Base-by-base conservation (phyloP, 768 basidiomycete species). In the Lactarius deliciosus region DNA sequence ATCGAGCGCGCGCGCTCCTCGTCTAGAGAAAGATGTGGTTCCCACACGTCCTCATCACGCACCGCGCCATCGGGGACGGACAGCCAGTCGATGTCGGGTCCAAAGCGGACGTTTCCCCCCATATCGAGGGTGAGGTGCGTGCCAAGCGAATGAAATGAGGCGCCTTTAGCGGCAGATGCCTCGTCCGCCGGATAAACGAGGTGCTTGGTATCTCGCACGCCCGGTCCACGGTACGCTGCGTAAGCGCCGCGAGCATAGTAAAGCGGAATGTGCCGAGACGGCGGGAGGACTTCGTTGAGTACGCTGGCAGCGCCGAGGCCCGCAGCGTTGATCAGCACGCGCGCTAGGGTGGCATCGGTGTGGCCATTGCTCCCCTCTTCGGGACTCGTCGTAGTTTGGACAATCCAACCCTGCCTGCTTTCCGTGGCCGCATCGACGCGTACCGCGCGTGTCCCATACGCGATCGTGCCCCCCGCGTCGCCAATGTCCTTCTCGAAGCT, bases 181-280 rank as follows among this genome's bases (percentile, higher is more conserved):
- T 86, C 82, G 5, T 96, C 95, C 68, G 92, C 95, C 2, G 96
- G 96, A 77, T 99, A 98, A 73, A 99, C 86, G 66, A 99, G 84
- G 70, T 87, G 88, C 4, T 81, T 82, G 63, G 97, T 80, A 15
- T 81, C 75, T 16, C 81, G 77, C 50, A 89, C 80, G 0, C 94
- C 94, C 0, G 88, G 87, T 7, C 96, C 95, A 57, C 83, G 82
- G 76, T 98, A 98, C 4, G 88, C 86, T 36, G 93, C 90, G 73
- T 98, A 98, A 5, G 92, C 91, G 9, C 95, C 94, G 65, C 85
- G 84, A 2, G 86, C 92, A 70, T 86, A 95, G 74, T 86, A 93
- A 79, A 92, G 86, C 1, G 90, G 86, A 62, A 94, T 81, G 13
- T 83, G 84, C 59, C 77, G 72, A 38, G 81, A 77, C 63, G 79